phyloP scores from a whole-genome alignment of 2,329 filamentous ascomycete species.

The Claviceps maximensis region DNA sequence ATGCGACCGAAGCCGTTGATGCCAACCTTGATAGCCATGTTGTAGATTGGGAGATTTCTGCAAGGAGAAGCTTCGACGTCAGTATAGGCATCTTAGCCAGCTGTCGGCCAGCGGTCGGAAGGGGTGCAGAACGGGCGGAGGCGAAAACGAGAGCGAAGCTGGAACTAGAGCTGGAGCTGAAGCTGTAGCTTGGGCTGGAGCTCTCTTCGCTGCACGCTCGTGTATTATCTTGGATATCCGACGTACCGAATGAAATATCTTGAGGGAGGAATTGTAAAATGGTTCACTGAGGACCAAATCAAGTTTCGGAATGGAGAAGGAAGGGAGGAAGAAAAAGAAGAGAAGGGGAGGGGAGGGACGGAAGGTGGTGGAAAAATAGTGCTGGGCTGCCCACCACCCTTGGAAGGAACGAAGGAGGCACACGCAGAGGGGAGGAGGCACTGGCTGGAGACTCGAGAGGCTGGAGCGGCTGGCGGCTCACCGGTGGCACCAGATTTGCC shows the following conservation, averaged over 20 bases:
- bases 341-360: constrained; percentile 1
- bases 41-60: constrained; percentile 11
- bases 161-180: not conserved
- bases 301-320: not conserved
- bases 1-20: constrained; percentile 99
- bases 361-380: constrained; percentile 4
- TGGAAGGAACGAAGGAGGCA: not conserved
- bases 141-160: not conserved
- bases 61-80: constrained; percentile 1
- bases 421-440: not conserved
- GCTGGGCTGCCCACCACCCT: not conserved
- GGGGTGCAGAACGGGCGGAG: not conserved
- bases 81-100: not conserved
- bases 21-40: constrained; percentile 59
- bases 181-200: not conserved
- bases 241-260: constrained; percentile 3
- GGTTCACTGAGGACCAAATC: not conserved
- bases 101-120: not conserved
- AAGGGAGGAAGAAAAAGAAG: not conserved
- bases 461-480: no score
- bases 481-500: not conserved
- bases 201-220: not conserved
- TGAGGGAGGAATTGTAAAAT: constrained; percentile 1
- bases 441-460: not conserved
- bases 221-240: not conserved